Conservation (phyloP, 2,329 filamentous ascomycete species). For the Leptoxyphium fumago region DNA sequence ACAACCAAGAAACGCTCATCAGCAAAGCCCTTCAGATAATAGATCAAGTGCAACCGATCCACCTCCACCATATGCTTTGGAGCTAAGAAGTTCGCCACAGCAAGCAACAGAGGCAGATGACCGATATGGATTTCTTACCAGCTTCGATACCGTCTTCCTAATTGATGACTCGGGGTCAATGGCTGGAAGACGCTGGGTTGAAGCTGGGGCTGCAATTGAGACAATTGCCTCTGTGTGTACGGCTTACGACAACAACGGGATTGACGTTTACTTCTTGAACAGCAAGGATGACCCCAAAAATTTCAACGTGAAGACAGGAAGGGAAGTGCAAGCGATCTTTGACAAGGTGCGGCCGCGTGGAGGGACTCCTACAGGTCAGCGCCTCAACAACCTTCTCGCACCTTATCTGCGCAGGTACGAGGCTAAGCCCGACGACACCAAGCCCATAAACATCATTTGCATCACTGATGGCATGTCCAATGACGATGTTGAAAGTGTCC, state of each 20-base stretch:
- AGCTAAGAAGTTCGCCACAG: conserved; percentile 23
- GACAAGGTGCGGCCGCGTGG: conserved; percentile 46
- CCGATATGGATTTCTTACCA: conserved; percentile 57
- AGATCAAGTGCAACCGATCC: conserved; percentile 9
- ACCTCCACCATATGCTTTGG: conserved; percentile 26
- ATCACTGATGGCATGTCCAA: conserved; percentile 77
- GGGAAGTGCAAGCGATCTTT: conserved; percentile 56
- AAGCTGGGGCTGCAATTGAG: conserved; percentile 54
- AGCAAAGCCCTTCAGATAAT: too few relatives aligned
- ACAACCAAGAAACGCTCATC: too few relatives aligned
- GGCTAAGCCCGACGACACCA: conserved; percentile 37
- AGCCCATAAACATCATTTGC: conserved; percentile 80
- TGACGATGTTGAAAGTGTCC: conserved; percentile 61
- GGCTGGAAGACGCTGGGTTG: conserved; percentile 59
- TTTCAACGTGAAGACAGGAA: conserved; percentile 45
- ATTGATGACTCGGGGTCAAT: conserved; percentile 91
- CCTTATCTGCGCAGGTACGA: conserved; percentile 52
- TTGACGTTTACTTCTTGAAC: conserved; percentile 89
- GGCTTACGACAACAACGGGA: conserved; percentile 62
- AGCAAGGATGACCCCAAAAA: conserved; percentile 45
- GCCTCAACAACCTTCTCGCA: conserved; percentile 55
- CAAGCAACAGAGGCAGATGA: conserved; percentile 37
- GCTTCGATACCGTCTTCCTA: conserved; percentile 78
- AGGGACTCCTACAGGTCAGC: conserved; percentile 58
- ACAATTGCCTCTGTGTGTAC: conserved; percentile 74